phyloP scores from a whole-genome alignment of 2,329 filamentous ascomycete species.

The Nigrospora osmanthi region DNA sequence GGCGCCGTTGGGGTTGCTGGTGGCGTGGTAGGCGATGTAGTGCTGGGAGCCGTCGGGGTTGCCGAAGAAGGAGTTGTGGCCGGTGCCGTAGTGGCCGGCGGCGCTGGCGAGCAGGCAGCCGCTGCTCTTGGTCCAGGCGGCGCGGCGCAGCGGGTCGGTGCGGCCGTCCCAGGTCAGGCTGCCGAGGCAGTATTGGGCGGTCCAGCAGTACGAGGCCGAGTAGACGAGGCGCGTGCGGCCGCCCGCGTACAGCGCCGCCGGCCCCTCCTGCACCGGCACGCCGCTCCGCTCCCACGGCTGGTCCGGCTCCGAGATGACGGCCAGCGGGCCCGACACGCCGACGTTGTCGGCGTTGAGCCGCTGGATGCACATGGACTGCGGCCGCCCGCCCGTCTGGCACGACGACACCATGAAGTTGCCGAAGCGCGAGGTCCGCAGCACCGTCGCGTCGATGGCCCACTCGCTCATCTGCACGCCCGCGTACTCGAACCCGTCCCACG shows the following conservation, averaged over 20 bases:
- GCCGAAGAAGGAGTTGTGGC: constrained; percentile 51
- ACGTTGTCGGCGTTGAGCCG: too few species aligned
- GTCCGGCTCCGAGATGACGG: too few species aligned
- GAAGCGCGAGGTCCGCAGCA: too few species aligned
- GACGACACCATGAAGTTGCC: too few species aligned
- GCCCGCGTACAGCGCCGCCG: constrained; percentile 42
- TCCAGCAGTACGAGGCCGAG: constrained; percentile 51
- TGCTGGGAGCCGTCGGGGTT: constrained; percentile 46
- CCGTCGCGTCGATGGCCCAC: too few species aligned
- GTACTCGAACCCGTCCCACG: too few species aligned
- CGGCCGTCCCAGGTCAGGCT: constrained; percentile 43
- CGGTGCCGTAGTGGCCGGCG: constrained; percentile 49
- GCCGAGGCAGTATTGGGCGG: constrained; percentile 43
- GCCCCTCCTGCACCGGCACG: constrained; percentile 46
- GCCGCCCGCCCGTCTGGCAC: too few species aligned
- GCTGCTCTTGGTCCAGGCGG: constrained; percentile 41
- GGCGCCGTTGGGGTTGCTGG: constrained; percentile 34
- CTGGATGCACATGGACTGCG: too few species aligned
- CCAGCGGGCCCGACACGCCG: too few species aligned
- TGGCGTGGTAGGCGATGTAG: constrained; percentile 50
- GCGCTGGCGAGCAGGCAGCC: constrained; percentile 42
- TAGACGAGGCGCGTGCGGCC: constrained; percentile 45
- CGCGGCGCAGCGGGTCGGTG: constrained; percentile 33
- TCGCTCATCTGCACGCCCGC: too few species aligned
- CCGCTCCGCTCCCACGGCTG: too few species aligned